Base-by-base conservation (phyloP, 768 basidiomycete species). In the Lactarius psammicola region DNA sequence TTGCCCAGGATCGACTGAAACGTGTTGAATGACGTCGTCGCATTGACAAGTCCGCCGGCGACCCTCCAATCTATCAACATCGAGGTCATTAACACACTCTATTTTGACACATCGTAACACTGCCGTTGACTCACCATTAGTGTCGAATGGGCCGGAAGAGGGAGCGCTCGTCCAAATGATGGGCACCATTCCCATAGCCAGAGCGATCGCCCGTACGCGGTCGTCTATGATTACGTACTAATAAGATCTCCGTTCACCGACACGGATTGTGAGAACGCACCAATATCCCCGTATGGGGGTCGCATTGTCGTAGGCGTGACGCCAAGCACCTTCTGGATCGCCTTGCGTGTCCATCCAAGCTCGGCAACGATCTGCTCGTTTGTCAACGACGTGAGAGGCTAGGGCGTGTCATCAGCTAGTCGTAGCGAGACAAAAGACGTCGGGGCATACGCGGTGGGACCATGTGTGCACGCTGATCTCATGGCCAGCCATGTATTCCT, bases 161-260 rank as follows among this genome's bases (percentile, higher is more conserved):
- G 86, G 82, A 13, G 83, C 81, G 13, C 81, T 79, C 36, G 93
- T 92, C 95, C 95, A 98, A 74, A 96, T 89, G 72, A 97, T 86
- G 31, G 96, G 92, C 13, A 87, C 79, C 77, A 98, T 78, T 54
- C 94, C 94, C 95, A 98, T 96, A 34, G 94, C 92, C 61, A 92
- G 75, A 23, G 87, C 79, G 74, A 98, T 94, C 46, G 89, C 90
- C 67, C 96, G 90, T 55, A 98, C 94, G 71, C 95, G 93, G 77
- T 94, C 90, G 74, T 98, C 95, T 86, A 55, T 33, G 30, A 34
- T 63, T 40, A 34, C 58, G 51, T 31, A 30, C 62, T 42, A 49
- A 59, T 58, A 70, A 54, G 28, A 53, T 38, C n/a, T 33, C 60
- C 9, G 54, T 18, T 33, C 26, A 30, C 31, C 31, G 5, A 40